phyloP scores from a whole-genome alignment of 306 rosid species.

The Rubus idaeus region DNA sequence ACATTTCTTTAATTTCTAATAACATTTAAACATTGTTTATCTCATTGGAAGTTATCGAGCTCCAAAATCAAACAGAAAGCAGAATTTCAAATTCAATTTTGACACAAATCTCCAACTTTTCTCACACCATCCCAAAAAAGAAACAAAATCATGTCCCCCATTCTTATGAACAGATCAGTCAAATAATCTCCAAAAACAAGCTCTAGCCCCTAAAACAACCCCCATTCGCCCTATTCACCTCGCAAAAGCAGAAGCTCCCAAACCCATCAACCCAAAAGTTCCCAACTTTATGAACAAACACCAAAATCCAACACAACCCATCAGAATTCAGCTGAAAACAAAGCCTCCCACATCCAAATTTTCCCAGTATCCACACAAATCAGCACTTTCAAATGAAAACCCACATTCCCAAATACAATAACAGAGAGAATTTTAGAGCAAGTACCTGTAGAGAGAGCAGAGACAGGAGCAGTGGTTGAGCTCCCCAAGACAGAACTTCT shows the following conservation, averaged over 20 bases:
- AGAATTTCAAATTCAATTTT: conserved; percentile 8
- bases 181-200: conserved; percentile 6
- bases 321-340: conserved; percentile 15
- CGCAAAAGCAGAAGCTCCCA: conserved; percentile 16
- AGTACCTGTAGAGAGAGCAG: conserved; percentile 27
- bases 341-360: conserved; percentile 50
- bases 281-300: conserved; percentile 14
- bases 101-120: background rate
- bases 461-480: conserved; percentile 47
- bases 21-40: background rate
- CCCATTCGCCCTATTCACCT: conserved; percentile 14
- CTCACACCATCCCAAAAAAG: background rate
- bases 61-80: conserved; percentile 12
- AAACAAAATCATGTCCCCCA: background rate
- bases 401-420: conserved; percentile 8
- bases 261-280: conserved; percentile 35
- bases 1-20: background rate
- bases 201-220: conserved; percentile 9
- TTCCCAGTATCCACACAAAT: background rate
- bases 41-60: conserved; percentile 11
- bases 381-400: conserved; percentile 6
- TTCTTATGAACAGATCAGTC: background rate
- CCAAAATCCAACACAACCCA: conserved; percentile 30
- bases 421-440: background rate
- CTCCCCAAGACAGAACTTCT: conserved; percentile 37